Conservation (phyloP, 768 basidiomycete genomes). For the Chalciporus chontae region DNA sequence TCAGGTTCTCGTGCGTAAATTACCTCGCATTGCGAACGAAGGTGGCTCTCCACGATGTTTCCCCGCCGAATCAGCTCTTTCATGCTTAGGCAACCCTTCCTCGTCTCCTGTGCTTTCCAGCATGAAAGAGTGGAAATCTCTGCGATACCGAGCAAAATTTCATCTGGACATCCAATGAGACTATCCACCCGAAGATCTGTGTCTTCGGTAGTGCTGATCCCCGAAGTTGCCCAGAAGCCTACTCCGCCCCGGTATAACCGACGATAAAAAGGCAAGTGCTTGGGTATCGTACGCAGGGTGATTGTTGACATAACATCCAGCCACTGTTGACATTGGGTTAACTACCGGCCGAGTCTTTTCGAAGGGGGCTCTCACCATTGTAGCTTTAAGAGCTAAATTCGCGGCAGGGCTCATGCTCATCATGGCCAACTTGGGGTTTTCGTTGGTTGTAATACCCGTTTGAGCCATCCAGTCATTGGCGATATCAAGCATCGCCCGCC, state of each 20-base stretch:
- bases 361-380: slow-evolving; percentile 53
- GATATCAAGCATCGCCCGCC: slow-evolving; percentile 66
- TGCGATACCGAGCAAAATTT: slow-evolving; percentile 70
- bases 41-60: slow-evolving; percentile 63
- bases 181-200: slow-evolving; percentile 59
- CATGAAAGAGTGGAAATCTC: slow-evolving; percentile 69
- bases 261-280: slow-evolving; percentile 63
- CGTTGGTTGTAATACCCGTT: slow-evolving; percentile 58
- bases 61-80: slow-evolving; percentile 75
- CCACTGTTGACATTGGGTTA: slow-evolving; percentile 49
- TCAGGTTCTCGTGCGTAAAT: slow-evolving; percentile 29
- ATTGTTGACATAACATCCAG: slow-evolving; percentile 72
- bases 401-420: slow-evolving; percentile 49
- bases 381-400: slow-evolving; percentile 64
- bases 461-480: slow-evolving; percentile 75
- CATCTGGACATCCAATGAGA: slow-evolving; percentile 76
- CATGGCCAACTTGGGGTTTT: slow-evolving; percentile 61
- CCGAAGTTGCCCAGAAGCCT: slow-evolving; percentile 41
- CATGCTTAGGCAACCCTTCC: slow-evolving; percentile 64
- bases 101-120: slow-evolving; percentile 68
- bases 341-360: not conserved
- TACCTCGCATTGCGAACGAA: slow-evolving; percentile 43
- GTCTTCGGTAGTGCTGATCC: slow-evolving; percentile 31
- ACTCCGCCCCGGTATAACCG: slow-evolving; percentile 55
- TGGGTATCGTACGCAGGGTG: slow-evolving; percentile 57